Base-by-base conservation (phyloP, 2,329 filamentous ascomycete species). In the Neonectria neomacrospora region DNA sequence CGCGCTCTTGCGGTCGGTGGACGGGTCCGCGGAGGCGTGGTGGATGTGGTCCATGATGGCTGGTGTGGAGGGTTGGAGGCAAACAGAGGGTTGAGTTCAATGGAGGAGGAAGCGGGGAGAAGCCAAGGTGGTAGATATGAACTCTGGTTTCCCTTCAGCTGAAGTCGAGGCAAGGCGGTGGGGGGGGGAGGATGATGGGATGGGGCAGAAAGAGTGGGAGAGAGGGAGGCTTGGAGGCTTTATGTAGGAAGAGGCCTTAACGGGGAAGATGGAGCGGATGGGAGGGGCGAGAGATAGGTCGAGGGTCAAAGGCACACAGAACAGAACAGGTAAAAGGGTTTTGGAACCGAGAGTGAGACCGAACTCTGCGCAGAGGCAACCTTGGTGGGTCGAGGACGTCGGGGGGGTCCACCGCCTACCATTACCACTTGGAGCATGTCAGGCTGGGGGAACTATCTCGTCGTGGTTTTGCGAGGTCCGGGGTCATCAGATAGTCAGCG, bases 41-140 rank as follows among this genome's bases (percentile, higher is more conserved):
- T 62, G 32, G 54, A 73, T 73, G 18, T 66, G 61, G 18, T 73
- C 70, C 48, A 59, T 59, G 64, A 59, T 70, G 26, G 30, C 14
- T 20, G 44, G 11, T 28, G 60, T 23, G 32, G 41, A 5, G 22
- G 34, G 23, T 26, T 26, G 23, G 23, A 34, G 32, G 34, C 1
- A 32, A 10, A 45, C 37, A 20, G 39, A 39, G 28, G 41, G n/a
- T 11, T 26, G 3, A 32, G 41, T 23, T 28, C 18, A 30, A 42
- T 23, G 28, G 42, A 34, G 26, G 30, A 28, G 50, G 41, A 37
- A 54, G 39, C 3, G 32, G 26, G 8, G 48, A 30, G 28, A 12
- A 30, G 37, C 39, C 52, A 5, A 41, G 47, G 7, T 50, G 47
- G 7, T 50, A 26, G 47, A 32, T 50, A 32, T 50, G 10, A 28